These are phyloP conservation scores for Beauveria varroae DNA, from an alignment of 2,329 filamentous ascomycete species.

Conservation along the genomic window DNA sequence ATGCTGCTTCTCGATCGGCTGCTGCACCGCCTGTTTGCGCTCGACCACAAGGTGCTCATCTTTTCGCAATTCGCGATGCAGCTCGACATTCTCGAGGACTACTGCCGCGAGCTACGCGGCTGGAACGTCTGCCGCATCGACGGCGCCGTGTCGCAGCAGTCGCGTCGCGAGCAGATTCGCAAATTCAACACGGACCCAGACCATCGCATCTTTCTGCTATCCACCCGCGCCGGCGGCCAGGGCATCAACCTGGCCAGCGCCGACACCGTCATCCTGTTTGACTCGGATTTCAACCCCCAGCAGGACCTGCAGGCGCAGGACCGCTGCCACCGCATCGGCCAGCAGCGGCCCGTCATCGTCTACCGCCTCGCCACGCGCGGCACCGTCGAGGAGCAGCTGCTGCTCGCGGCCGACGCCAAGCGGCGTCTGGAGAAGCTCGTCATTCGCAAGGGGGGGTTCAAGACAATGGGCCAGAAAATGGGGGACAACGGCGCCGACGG, in stretches of 20 bases:
- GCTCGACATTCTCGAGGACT: conserved; percentile 83
- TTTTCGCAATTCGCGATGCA: conserved; percentile 97
- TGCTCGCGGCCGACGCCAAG: conserved; percentile 86
- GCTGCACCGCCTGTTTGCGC: conserved; percentile 63
- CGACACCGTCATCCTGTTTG: conserved; percentile 88
- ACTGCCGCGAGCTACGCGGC: conserved; percentile 64
- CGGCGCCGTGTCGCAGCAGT: conserved; percentile 70
- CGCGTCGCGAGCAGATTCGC: conserved; percentile 63
- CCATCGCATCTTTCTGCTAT: conserved; percentile 75
- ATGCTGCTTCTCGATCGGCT: conserved; percentile 91
- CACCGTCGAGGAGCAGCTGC: conserved; percentile 82
- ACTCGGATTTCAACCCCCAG: conserved; percentile 89
- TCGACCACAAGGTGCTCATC: conserved; percentile 84
- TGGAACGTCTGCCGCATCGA: conserved; percentile 90
- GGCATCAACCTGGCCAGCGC: conserved; percentile 91
- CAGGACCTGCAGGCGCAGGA: conserved; percentile 96
- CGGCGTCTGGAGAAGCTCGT: conserved; percentile 87
- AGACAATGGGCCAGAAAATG: conserved; percentile 57
- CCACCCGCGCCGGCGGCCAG: conserved; percentile 85
- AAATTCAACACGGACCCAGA: conserved; percentile 61
- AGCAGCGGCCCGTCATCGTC: conserved; percentile 84
- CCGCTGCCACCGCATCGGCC: conserved; percentile 88
- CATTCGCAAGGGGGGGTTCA: conserved; percentile 87
- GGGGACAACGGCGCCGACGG: conserved; percentile 36
- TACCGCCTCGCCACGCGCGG: conserved; percentile 90